Evolutionary conservation across 1,139 yeast species (phyloP).

Genomic region (Spathaspora jeffriesii): DNA sequence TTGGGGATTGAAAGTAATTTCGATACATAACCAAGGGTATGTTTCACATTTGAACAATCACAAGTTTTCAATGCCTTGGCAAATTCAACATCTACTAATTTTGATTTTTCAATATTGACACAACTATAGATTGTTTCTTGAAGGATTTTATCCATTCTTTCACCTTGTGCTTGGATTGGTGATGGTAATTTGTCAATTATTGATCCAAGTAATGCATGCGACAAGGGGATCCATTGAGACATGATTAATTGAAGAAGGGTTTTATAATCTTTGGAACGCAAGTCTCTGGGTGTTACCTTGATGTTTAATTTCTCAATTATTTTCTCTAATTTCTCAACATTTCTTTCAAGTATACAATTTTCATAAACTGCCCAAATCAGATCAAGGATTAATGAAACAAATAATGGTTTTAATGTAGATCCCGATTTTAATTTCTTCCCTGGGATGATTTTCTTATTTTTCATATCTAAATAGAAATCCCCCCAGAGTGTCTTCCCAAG

Average conservation of each 20-base stretch:
- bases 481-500: conserved; percentile 96
- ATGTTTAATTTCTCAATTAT: conserved; percentile 72
- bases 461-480: conserved; percentile 86
- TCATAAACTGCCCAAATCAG: conserved; percentile 93
- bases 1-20: conserved; percentile 86
- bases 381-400: conserved; percentile 85
- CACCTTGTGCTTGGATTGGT: conserved; percentile 73
- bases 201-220: conserved; percentile 80
- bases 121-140: conserved; percentile 50
- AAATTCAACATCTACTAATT: conserved; percentile 48
- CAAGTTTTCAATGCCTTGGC: conserved; percentile 64
- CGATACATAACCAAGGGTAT: conserved; percentile 82
- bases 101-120: conserved; percentile 28
- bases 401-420: conserved; percentile 68
- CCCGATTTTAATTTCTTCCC: conserved; percentile 54
- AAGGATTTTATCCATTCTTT: conserved; percentile 68
- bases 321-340: conserved; percentile 72
- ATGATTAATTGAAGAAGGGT: conserved; percentile 65
- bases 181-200: conserved; percentile 88
- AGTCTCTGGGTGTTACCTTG: conserved; percentile 71
- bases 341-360: conserved; percentile 61
- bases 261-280: conserved; percentile 77
- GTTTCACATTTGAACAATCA: conserved; percentile 51
- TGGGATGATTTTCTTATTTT: conserved; percentile 77
- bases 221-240: conserved; percentile 94